These are phyloP conservation scores for Vickermania ingenoplastis DNA, from an alignment of 208 protist species.

Conservation along the genomic window DNA sequence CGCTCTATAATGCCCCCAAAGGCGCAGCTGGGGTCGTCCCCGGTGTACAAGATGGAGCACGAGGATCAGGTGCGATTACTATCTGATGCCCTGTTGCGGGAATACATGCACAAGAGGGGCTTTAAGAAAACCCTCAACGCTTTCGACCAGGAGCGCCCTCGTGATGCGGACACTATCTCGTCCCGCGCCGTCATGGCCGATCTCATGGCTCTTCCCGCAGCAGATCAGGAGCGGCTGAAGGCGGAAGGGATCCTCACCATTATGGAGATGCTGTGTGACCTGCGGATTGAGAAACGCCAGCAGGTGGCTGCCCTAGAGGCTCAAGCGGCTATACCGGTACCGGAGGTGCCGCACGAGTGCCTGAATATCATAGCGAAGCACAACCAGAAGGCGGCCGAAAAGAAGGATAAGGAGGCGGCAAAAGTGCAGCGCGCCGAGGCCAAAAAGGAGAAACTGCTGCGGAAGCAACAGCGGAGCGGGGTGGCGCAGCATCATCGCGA, in stretches of 20 bases:
- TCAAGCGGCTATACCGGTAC: conserved; percentile 22
- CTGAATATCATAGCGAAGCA: conserved; percentile 8
- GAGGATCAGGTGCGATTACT: conserved; percentile 80
- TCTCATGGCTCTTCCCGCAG: conserved; percentile 55
- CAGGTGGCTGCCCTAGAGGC: conserved; percentile 34
- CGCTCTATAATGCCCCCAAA: conserved; percentile 80
- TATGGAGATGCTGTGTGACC: conserved; percentile 85
- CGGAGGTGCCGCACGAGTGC: conserved; percentile 37
- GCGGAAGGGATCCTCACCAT: conserved; percentile 73
- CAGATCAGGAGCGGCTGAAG: conserved; percentile 51
- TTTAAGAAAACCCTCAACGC: conserved; percentile 68
- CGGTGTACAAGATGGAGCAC: conserved; percentile 56
- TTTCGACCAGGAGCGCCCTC: conserved; percentile 82
- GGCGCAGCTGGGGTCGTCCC: conserved; percentile 24
- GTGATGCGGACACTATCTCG: conserved; percentile 66
- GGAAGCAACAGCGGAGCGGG: not conserved
- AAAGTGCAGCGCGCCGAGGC: conserved; percentile 5
- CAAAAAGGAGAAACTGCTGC: conserved; percentile 3
- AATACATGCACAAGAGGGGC: conserved; percentile 88
- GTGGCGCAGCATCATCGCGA: not conserved
- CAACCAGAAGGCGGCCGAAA: conserved; percentile 13
- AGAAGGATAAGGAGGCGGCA: conserved; percentile 18
- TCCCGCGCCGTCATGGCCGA: conserved; percentile 84
- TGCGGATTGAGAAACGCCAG: conserved; percentile 60
- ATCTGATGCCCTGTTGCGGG: conserved; percentile 74